These are phyloP conservation scores for Talaromyces proteolyticus DNA, from an alignment of 495 filamentous ascomycete species.

Conservation along the genomic window DNA sequence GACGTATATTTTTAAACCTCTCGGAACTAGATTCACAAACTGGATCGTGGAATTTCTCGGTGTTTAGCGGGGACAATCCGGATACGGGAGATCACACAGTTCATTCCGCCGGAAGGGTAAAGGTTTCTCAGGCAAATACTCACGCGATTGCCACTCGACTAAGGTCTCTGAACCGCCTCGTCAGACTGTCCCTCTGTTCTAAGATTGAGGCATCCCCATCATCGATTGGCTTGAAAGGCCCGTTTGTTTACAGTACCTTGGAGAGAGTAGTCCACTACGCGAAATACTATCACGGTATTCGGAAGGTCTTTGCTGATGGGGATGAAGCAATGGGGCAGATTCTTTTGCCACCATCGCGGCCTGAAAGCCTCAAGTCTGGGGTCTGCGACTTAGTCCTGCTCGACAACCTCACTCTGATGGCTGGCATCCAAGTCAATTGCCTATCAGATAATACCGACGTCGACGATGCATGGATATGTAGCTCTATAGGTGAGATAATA, in stretches of 20 bases:
- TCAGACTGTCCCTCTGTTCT: no score
- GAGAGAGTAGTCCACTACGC: slow-evolving; percentile 24
- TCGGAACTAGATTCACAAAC: no score
- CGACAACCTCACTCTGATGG: slow-evolving; percentile 35
- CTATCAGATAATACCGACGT: slow-evolving; percentile 7
- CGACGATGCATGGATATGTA: no score
- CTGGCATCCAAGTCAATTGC: slow-evolving; percentile 34
- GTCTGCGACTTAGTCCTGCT: slow-evolving; percentile 16
- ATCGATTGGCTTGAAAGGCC: slow-evolving; percentile 7
- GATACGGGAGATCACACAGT: no score
- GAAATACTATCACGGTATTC: slow-evolving; percentile 27
- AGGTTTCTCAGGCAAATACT: no score
- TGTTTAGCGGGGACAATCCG: no score
- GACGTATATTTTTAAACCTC: no score
- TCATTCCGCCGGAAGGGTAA: no score
- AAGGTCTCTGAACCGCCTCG: no score
- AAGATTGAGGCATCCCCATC: no score
- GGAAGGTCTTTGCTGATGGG: slow-evolving; percentile 15
- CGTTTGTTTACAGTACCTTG: slow-evolving; percentile 27
- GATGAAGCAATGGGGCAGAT: slow-evolving; percentile 21
- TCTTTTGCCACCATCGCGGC: neutral
- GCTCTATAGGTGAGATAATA: slow-evolving; percentile 7
- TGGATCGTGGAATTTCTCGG: no score
- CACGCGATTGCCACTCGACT: no score
- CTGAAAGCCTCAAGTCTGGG: neutral